phyloP scores from a whole-genome alignment of 2,329 filamentous ascomycete species.

The Ceratocystis destructans region DNA sequence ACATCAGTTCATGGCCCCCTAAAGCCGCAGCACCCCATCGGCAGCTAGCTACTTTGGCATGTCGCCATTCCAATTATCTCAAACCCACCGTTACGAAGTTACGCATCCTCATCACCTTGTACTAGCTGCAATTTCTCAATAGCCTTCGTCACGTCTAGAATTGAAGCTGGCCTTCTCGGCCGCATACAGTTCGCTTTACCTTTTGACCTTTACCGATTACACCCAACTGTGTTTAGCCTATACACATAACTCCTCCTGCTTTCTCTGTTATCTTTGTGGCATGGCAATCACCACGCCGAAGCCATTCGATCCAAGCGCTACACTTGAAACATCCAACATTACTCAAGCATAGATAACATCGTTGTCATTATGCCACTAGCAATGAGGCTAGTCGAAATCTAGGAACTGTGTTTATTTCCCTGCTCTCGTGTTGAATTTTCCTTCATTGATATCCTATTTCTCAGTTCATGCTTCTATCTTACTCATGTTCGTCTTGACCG shows the following conservation, averaged over 20 bases:
- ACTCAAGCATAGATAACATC: background rate
- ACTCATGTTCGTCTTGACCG: conserved; percentile 19
- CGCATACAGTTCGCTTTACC: background rate
- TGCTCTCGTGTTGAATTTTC: background rate
- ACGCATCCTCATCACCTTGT: background rate
- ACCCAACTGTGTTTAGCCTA: background rate
- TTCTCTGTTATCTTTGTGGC: background rate
- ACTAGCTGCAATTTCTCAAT: background rate
- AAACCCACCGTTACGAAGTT: background rate
- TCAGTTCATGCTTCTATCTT: conserved; percentile 18
- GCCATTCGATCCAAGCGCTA: background rate
- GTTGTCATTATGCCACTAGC: no score
- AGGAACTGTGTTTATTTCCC: background rate
- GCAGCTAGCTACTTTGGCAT: background rate
- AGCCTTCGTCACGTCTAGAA: no score
- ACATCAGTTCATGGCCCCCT: background rate
- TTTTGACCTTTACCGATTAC: background rate
- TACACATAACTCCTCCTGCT: background rate
- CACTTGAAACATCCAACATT: background rate
- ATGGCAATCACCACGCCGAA: background rate
- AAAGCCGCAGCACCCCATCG: background rate
- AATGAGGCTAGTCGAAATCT: no score
- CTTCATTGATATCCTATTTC: background rate
- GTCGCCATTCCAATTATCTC: background rate
- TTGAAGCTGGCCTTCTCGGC: background rate